Percentiles rank a stretch among this genome's conserved stretches.
These are phyloP conservation scores for Trametopsis cervina DNA, from an alignment of 768 basidiomycete genomes.

Conservation along the genomic window DNA sequence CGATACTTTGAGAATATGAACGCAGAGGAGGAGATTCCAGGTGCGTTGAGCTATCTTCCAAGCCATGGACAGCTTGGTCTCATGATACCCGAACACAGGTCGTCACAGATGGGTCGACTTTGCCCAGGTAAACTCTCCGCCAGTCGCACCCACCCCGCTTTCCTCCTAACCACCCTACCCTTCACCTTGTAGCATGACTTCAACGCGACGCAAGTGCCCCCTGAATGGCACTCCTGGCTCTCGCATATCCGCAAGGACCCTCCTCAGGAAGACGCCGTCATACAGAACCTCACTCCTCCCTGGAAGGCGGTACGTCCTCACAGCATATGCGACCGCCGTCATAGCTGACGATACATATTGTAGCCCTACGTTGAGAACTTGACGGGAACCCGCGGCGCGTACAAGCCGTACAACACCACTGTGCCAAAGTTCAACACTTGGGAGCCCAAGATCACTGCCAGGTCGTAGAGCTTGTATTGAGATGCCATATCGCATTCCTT, in stretches of 20 bases:
- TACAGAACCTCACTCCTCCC: slow-evolving; percentile 61
- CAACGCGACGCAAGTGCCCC: slow-evolving; percentile 89
- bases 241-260: slow-evolving; percentile 81
- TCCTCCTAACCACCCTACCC: background rate
- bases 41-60: slow-evolving; percentile 33
- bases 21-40: slow-evolving; percentile 81
- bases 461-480: slow-evolving; percentile 19
- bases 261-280: slow-evolving; percentile 66
- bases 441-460: slow-evolving; percentile 64
- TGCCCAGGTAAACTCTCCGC: slow-evolving; percentile 52
- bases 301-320: slow-evolving; percentile 85
- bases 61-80: background rate
- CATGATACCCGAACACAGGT: slow-evolving; percentile 39
- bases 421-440: slow-evolving; percentile 78
- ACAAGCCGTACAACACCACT: slow-evolving; percentile 82
- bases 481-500: too few relatives aligned
- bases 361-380: slow-evolving; percentile 85
- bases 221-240: slow-evolving; percentile 98
- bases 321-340: too few relatives aligned
- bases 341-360: background rate
- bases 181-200: slow-evolving; percentile 53
- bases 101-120: slow-evolving; percentile 97
- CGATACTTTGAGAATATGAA: slow-evolving; percentile 91
- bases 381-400: slow-evolving; percentile 90
- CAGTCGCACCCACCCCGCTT: background rate